Percentiles rank a stretch among this genome's conserved stretches.
phyloP scores from a whole-genome alignment of 345 rosid species.

The Excoecaria agallocha region DNA sequence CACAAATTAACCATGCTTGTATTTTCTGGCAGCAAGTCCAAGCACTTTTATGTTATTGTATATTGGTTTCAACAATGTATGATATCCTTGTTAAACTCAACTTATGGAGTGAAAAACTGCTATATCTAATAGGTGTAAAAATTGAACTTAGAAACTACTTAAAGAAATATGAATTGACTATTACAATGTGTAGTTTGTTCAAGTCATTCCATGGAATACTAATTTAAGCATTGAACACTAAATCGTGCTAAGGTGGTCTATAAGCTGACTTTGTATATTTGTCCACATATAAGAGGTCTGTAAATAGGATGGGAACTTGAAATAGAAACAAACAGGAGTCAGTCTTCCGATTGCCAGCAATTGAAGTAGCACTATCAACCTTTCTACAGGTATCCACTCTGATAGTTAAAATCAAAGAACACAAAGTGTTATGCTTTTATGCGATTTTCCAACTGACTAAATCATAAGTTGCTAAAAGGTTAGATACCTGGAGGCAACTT shows the following conservation, averaged over 20 bases:
- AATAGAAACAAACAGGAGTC: background rate
- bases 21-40: constrained; percentile 1
- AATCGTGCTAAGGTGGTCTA: background rate
- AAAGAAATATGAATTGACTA: background rate
- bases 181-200: background rate
- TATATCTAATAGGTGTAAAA: background rate
- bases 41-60: background rate
- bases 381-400: background rate
- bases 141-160: background rate
- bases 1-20: constrained; percentile 8
- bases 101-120: background rate
- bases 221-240: background rate
- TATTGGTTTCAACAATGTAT: background rate
- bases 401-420: background rate
- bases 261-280: background rate
- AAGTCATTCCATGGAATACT: background rate
- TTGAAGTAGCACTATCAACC: background rate
- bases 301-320: background rate
- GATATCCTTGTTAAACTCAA: background rate
- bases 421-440: background rate
- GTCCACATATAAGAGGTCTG: background rate
- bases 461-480: background rate
- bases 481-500: background rate
- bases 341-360: background rate
- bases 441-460: background rate